Evolutionary conservation across 2,329 filamentous ascomycete species (phyloP).

Genomic region (Aspergillus tanneri): DNA sequence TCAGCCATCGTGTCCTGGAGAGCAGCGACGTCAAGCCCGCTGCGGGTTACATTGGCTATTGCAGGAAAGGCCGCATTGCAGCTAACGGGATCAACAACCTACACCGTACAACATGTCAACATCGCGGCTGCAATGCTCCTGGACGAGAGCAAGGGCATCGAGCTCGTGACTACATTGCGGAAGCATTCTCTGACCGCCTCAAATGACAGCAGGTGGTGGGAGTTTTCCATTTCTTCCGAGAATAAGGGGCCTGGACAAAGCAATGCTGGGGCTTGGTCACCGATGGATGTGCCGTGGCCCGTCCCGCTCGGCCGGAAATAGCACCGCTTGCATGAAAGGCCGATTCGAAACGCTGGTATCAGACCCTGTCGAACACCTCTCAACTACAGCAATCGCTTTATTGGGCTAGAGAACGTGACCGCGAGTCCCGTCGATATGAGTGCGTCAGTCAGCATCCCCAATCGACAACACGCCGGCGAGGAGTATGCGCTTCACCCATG

Average conservation of each 20-base stretch:
- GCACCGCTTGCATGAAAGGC: background rate
- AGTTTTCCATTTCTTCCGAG: background rate
- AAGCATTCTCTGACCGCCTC: background rate
- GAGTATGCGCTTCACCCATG: background rate
- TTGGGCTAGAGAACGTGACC: background rate
- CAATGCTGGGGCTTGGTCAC: background rate
- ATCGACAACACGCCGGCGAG: background rate
- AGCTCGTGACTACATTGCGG: background rate
- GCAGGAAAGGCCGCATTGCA: background rate
- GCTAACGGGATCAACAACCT: background rate
- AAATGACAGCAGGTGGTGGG: background rate
- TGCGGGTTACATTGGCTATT: background rate
- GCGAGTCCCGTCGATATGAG: background rate
- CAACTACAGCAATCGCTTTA: background rate
- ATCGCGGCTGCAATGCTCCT: background rate
- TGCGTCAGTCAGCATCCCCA: background rate
- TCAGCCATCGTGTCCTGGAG: conserved; percentile 1
- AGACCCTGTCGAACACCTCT: conserved; percentile 19
- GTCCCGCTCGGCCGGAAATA: background rate
- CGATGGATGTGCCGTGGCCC: background rate
- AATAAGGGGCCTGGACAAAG: background rate
- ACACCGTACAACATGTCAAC: background rate
- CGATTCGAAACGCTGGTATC: conserved; percentile 11
- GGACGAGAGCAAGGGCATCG: background rate
- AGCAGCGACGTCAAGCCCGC: conserved; percentile 26